A percentile compares a stretch with the other conserved stretches of the same genome.
Evolutionary conservation across 345 rosid species (phyloP).

Genomic region (Streptanthus diversifolius): DNA sequence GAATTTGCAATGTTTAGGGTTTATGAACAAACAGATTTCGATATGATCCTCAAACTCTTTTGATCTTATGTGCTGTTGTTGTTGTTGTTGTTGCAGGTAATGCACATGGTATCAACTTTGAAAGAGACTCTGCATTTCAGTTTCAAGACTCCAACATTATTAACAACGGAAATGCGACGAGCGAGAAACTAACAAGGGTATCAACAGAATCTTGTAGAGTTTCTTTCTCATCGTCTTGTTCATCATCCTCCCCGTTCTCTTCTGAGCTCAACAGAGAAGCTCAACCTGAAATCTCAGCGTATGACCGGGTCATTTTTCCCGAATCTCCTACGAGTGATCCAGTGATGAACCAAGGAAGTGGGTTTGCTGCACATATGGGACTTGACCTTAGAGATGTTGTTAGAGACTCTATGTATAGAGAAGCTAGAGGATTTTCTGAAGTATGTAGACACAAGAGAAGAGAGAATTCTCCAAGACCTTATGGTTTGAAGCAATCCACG

Average conservation of each 20-base stretch:
- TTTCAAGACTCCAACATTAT: conserved; percentile 47
- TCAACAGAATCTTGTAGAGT: conserved; percentile 73
- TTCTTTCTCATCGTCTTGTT: conserved; percentile 84
- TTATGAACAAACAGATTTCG: not conserved
- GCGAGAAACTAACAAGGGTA: conserved; percentile 54
- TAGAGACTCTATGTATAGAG: conserved; percentile 87
- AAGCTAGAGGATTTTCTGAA: conserved; percentile 61
- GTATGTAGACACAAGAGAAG: conserved; percentile 42
- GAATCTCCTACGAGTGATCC: conserved; percentile 59
- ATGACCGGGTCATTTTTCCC: conserved; percentile 53
- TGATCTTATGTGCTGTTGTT: conserved; percentile 1
- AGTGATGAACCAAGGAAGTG: conserved; percentile 44
- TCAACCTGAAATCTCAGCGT: conserved; percentile 51
- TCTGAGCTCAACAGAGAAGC: conserved; percentile 49
- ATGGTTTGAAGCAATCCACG: conserved; percentile 46
- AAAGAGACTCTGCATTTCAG: conserved; percentile 36
- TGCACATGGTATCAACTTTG: conserved; percentile 40
- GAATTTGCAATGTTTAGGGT: not conserved
- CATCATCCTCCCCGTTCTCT: conserved; percentile 79
- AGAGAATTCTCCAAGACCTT: conserved; percentile 72
- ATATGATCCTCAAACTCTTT: conserved; percentile 4
- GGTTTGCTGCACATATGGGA: conserved; percentile 45
- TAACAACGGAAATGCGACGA: conserved; percentile 25
- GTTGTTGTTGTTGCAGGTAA: conserved; percentile 42
- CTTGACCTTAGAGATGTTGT: conserved; percentile 79